Evolutionary conservation across 345 rosid genomes (phyloP), one percentile per base, ranked within the genome.

Genomic region (Eucalyptus marginata): DNA sequence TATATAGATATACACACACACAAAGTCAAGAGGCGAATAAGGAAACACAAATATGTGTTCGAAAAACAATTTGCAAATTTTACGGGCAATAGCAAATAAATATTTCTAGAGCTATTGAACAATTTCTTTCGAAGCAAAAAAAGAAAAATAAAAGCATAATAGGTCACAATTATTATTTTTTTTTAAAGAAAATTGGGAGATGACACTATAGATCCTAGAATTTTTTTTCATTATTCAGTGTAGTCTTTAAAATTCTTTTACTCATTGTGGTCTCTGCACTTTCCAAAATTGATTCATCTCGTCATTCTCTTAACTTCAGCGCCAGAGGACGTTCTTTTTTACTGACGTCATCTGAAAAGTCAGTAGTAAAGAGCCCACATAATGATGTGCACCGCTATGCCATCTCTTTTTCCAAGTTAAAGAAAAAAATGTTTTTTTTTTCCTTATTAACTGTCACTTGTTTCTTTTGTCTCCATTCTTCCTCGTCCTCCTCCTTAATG

Each of bases 1-100:
- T 16, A 52, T 20, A 52, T 3, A 51, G 0, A 51, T 1, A 52
- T 2, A 10, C 8, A 54, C 2, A 29, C 3, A 64, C 8, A 64
- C 16, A 62, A 64, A n/a, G 62, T 64, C 20, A n/a, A n/a, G 18
- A 64, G 18, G 31, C 0, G 36, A 29, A 7, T n/a, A 59, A n/a
- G 76, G 18, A 64, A 64, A 14, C 76, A n/a, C 10, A 64, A 13
- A 14, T 29, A 29, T 64, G 76, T 64, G 76, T 64, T 64, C 1
- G 2, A 64, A 29, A n/a, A 64, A 14, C 31, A 58, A 58, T 58
- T 10, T 59, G 68, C 16, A 59, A 59, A 59, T 8, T 59, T 3
- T 59, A 27, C 31, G 1, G 1, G 16, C 31, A 59, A 0, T 59
- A 27, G 68, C 16, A 12, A 59, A 59, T 59, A 59, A 59, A 59